phyloP scores from a whole-genome alignment of 495 filamentous ascomycete genomes.

The Filosporella fistucella region DNA sequence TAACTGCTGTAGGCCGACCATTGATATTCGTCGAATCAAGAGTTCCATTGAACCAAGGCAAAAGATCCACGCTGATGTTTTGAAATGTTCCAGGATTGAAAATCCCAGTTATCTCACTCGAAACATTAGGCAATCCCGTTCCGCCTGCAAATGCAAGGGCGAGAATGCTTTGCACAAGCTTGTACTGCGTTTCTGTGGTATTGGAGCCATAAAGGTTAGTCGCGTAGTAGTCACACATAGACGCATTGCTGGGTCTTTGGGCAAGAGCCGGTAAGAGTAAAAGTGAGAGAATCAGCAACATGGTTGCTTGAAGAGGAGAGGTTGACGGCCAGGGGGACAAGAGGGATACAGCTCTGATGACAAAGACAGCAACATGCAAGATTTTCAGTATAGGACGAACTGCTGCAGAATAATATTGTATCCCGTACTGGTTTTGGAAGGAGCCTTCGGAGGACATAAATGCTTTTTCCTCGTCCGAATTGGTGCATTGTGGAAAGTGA shows the following conservation, averaged over 20 bases:
- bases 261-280: no score
- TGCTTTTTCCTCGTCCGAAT: no score
- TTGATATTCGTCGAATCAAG: slow-evolving; percentile 38
- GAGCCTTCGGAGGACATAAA: no score
- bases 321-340: no score
- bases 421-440: no score
- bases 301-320: no score
- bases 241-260: slow-evolving; percentile 30
- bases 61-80: slow-evolving; percentile 35
- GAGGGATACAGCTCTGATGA: no score
- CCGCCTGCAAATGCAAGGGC: slow-evolving; percentile 43
- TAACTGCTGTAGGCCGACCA: slow-evolving; percentile 14
- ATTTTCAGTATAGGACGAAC: no score
- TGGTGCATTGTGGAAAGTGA: no score
- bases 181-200: slow-evolving; percentile 38
- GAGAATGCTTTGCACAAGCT: slow-evolving; percentile 38
- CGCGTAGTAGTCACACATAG: slow-evolving; percentile 46
- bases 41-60: slow-evolving; percentile 41
- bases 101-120: slow-evolving; percentile 35
- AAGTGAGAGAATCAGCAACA: no score
- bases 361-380: no score
- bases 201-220: slow-evolving; percentile 35
- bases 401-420: no score
- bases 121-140: slow-evolving; percentile 31
- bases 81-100: slow-evolving; percentile 34